Evolutionary conservation across 768 basidiomycete genomes (phyloP), one percentile per base, ranked within the genome.

Genomic region (Sutorius australiensis): DNA sequence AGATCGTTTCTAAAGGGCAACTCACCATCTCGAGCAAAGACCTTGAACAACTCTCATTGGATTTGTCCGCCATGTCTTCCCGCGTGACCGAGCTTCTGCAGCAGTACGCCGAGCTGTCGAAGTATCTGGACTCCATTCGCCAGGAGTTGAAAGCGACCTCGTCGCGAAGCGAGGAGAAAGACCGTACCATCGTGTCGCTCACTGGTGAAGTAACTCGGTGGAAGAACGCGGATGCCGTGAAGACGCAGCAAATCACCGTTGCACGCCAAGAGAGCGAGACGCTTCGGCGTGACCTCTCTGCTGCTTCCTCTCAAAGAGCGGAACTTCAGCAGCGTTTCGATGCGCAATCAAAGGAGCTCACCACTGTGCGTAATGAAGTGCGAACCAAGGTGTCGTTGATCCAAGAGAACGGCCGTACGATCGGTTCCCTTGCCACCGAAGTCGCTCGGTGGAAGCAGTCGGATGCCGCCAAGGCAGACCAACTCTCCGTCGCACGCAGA

Each of bases 21-120:
- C 4, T 42, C 13, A 49, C 14, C 8, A 37, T 58, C 55, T 48
- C 46, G 21, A 28, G 11, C 33, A 45, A 30, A 33, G 55, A 58
- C 2, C 39, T 58, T 24, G 50, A 58, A 6, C 44, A 32, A 6
- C 30, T 58, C 43, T 45, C 39, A 19, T 33, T 24, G 2, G 37
- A 50, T 1, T 9, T 59, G 19, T 44, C 56, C 30, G 24, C 4
- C 14, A 44, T 51, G 3, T 46, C 40, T 8, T 43, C 51, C 16
- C 44, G 31, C 8, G 17, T 53, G 10, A 27, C 24, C 16, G 41
- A 32, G n/a, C 21, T 59, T 21, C 55, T 40, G 36, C 24, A 43
- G 37, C 27, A 36, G 16, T 48, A 48, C 16, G 28, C 10, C 5
- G 30, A 27, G 6, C n/a, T 53, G 12, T 51, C 33, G n/a, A 42